Percentiles rank a stretch among this genome's conserved stretches.
phyloP scores from a whole-genome alignment of 2,329 filamentous ascomycete species.

The Epichloe gansuensis region DNA sequence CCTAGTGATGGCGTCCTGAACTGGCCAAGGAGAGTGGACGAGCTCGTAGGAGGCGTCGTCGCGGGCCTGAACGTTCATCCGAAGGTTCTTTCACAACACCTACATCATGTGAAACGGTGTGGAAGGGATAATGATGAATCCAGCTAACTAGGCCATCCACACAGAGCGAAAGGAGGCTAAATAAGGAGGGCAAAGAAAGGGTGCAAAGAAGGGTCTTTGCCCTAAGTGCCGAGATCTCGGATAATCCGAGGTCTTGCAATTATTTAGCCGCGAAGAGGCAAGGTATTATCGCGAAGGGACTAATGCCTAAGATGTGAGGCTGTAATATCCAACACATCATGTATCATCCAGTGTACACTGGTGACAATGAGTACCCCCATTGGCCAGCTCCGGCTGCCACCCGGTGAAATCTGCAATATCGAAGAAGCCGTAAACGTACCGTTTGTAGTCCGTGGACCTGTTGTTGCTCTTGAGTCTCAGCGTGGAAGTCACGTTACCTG shows the following conservation, averaged over 20 bases:
- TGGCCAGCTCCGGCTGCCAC: slow-evolving; percentile 44
- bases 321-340: slow-evolving; percentile 16
- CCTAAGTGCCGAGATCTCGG: too few relatives aligned
- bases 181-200: too few relatives aligned
- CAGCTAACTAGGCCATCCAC: too few relatives aligned
- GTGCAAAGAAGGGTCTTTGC: too few relatives aligned
- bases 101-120: slow-evolving; percentile 32
- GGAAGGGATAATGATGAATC: too few relatives aligned
- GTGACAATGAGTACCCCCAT: slow-evolving; percentile 52
- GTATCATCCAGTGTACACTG: slow-evolving; percentile 40
- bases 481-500: slow-evolving; percentile 30
- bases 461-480: slow-evolving; percentile 30
- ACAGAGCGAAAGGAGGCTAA: too few relatives aligned
- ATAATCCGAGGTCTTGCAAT: too few relatives aligned
- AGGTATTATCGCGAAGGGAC: too few relatives aligned
- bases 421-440: slow-evolving; percentile 50
- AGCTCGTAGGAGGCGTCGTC: slow-evolving; percentile 37
- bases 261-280: too few relatives aligned
- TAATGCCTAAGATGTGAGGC: too few relatives aligned
- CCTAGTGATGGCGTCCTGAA: too few relatives aligned
- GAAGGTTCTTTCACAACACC: slow-evolving; percentile 47
- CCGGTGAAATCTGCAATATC: slow-evolving; percentile 45
- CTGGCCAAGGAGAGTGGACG: slow-evolving; percentile 29
- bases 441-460: slow-evolving; percentile 42
- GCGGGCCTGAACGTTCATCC: slow-evolving; percentile 29